These are phyloP conservation scores for Thielaviopsis ethacetica DNA, from an alignment of 2,329 filamentous ascomycete species.

Conservation along the genomic window DNA sequence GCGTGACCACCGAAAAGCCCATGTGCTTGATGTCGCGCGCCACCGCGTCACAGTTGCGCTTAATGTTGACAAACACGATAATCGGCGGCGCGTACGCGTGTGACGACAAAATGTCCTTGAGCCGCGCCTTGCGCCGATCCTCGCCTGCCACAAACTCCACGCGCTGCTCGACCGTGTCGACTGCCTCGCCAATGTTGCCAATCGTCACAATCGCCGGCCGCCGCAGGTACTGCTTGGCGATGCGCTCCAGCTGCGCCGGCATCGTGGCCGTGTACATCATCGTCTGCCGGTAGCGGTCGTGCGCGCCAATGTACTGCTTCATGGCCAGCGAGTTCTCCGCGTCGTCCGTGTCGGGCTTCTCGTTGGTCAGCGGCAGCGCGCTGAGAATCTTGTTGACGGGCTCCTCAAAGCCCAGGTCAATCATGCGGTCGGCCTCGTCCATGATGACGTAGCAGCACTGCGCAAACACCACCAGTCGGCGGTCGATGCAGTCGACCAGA, in stretches of 20 bases:
- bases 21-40: conserved; percentile 87
- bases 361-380: conserved; percentile 77
- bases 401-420: conserved; percentile 95
- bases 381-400: conserved; percentile 95
- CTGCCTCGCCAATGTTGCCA: conserved; percentile 84
- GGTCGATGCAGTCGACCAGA: conserved; percentile 91
- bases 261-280: conserved; percentile 99
- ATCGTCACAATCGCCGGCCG: conserved; percentile 89
- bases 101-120: conserved; percentile 75
- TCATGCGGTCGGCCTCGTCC: conserved; percentile 99
- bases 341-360: conserved; percentile 86
- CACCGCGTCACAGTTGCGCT: conserved; percentile 92
- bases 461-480: conserved; percentile 75
- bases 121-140: conserved; percentile 89
- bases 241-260: conserved; percentile 80
- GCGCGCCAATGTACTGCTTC: conserved; percentile 58
- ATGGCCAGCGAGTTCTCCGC: conserved; percentile 79
- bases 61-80: conserved; percentile 99
- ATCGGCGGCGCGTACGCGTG: conserved; percentile 74
- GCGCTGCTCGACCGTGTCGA: conserved; percentile 93
- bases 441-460: conserved; percentile 98
- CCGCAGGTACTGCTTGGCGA: conserved; percentile 91
- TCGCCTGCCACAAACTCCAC: conserved; percentile 84
- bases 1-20: conserved; percentile 76
- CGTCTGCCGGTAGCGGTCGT: conserved; percentile 79